phyloP scores from a whole-genome alignment of 371 early-diverging fungal genomes.

The Nematocida homosporus region DNA sequence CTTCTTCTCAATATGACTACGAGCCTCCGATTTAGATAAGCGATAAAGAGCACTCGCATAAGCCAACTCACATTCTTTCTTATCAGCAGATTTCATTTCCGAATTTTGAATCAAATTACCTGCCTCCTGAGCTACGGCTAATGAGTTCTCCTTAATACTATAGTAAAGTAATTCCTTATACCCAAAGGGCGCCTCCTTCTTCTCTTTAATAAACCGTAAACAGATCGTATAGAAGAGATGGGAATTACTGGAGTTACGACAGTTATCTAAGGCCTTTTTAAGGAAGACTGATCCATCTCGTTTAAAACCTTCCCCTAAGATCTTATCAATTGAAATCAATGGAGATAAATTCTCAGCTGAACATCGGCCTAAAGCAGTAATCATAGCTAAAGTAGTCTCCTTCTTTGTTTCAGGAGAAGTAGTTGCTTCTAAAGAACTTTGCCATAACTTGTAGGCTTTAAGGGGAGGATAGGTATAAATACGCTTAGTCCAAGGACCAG shows the following conservation, averaged over 20 bases:
- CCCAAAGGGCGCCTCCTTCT: conserved; percentile 35
- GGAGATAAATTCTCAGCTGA: neutral
- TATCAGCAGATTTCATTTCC: conserved; percentile 23
- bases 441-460: neutral
- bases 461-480: conserved; percentile 5
- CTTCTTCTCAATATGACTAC: conserved; percentile 23
- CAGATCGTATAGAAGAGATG: conserved; percentile 5
- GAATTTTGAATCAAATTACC: neutral
- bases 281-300: conserved; percentile 41
- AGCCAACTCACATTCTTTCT: conserved; percentile 15
- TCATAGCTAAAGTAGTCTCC: neutral
- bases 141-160: neutral
- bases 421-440: neutral
- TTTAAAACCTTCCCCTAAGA: conserved; percentile 21
- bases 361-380: neutral
- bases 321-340: neutral
- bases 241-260: neutral
- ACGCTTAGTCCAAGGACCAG: conserved; percentile 33
- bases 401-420: conserved; percentile 35
- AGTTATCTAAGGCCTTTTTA: conserved; percentile 28
- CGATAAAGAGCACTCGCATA: conserved; percentile 25
- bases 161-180: conserved; percentile 38
- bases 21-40: conserved; percentile 25
- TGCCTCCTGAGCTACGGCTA: neutral
- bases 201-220: conserved; percentile 9